Conservation (phyloP, 2,329 filamentous ascomycete species). For the Samsoniella hepiali region DNA sequence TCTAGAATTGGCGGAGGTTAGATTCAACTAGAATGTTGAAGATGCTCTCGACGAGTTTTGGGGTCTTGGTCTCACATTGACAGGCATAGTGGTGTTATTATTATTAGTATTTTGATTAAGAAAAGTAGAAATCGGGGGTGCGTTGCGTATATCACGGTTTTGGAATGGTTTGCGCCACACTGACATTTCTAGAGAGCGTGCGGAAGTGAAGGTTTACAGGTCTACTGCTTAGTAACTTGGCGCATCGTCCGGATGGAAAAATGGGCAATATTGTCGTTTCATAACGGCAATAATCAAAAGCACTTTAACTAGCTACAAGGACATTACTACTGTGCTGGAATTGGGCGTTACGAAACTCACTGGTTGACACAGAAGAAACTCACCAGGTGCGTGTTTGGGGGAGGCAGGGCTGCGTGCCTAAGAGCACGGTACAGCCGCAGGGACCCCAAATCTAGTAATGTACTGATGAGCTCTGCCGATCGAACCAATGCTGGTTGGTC, state of each 20-base stretch:
- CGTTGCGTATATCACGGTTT: too few relatives aligned
- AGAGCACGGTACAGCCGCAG: neutral
- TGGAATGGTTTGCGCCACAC: too few relatives aligned
- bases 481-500: neutral
- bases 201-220: neutral
- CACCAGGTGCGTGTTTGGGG: neutral
- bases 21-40: neutral
- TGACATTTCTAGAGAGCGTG: too few relatives aligned
- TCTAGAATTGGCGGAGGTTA: slow-evolving; percentile 23
- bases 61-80: slow-evolving; percentile 20
- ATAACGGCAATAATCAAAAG: neutral
- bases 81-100: slow-evolving; percentile 21
- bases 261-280: neutral
- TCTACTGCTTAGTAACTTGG: neutral
- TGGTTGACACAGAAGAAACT: neutral
- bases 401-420: neutral
- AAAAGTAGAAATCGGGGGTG: neutral
- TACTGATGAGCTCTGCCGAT: slow-evolving; percentile 1
- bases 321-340: too few relatives aligned
- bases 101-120: neutral
- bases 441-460: neutral
- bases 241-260: neutral
- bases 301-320: too few relatives aligned
- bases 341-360: neutral
- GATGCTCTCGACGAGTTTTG: neutral